These are phyloP conservation scores for Termitomyces sp. DNA, from an alignment of 768 basidiomycete genomes.

Conservation along the genomic window DNA sequence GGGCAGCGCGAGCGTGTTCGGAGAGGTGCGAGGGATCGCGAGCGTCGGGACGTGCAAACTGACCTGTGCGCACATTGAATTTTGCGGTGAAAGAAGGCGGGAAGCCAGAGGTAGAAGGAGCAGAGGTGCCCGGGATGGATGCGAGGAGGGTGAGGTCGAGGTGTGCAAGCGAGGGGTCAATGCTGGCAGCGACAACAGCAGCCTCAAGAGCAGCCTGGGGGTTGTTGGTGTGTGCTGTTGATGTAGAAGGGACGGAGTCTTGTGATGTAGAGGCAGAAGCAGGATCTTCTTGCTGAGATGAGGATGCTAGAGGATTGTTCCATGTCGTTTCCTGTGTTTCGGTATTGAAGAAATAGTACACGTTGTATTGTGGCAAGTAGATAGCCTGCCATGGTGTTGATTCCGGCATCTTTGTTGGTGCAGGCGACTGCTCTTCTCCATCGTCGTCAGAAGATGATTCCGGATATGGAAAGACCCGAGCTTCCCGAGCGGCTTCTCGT, in stretches of 20 bases:
- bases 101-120: too few relatives aligned
- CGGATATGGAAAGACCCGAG: too few relatives aligned
- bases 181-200: slow-evolving; percentile 74
- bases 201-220: slow-evolving; percentile 66
- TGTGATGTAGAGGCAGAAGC: slow-evolving; percentile 31
- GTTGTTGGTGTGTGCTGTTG: slow-evolving; percentile 25
- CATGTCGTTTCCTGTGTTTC: slow-evolving; percentile 75
- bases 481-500: too few relatives aligned
- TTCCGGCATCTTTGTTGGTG: too few relatives aligned
- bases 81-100: slow-evolving; percentile 65
- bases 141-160: too few relatives aligned
- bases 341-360: slow-evolving; percentile 84
- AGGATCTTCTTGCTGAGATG: too few relatives aligned
- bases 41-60: slow-evolving; percentile 62
- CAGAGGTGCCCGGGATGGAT: too few relatives aligned
- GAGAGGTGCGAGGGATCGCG: slow-evolving; percentile 75
- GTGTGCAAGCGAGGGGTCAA: too few relatives aligned
- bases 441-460: background rate
- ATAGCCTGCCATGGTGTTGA: slow-evolving; percentile 76
- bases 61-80: slow-evolving; percentile 80
- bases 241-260: slow-evolving; percentile 16
- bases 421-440: too few relatives aligned
- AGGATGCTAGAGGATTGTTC: too few relatives aligned
- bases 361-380: slow-evolving; percentile 70
- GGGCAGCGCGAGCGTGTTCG: slow-evolving; percentile 78